Evolutionary conservation across 73 alveolate species (phyloP), one percentile per base, ranked within the genome.

Genomic region (Blepharisma japonicum): DNA sequence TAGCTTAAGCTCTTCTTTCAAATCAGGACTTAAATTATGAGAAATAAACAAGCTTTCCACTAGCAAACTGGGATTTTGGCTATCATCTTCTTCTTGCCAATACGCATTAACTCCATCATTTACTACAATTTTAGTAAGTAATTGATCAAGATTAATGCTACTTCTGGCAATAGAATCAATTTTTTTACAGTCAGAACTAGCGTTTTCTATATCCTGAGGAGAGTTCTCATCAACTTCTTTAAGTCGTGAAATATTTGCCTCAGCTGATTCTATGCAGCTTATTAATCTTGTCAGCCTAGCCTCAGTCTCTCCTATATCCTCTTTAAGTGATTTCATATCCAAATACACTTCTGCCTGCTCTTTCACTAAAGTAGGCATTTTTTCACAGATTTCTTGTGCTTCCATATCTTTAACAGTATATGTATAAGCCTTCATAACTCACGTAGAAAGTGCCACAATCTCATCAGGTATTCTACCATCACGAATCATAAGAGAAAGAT

Each of bases 11-110:
- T 32, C 42, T 32, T 32, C 42, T 32, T 32, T 32, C 3, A 32
- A 32, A 32, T 32, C 42, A 32, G 42, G 42, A 32, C 42, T 32
- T 3, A 32, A 32, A 32, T 32, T 32, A 32, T 32, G 42, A 32
- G 42, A 32, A 61, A 61, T 61, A 61, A 61, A 61, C 38, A 61
- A 25, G 46, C 74, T 61, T 61, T 61, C 74, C 14, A 61, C 74
- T 25, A 61, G 23, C 14, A 61, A 14, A 5, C 74, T 61, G 0
- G 74, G 50, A 5, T n/a, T 39, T 18, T 61, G 38, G 11, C 47
- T 14, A 18, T 61, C 74, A 32, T 32, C 42, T 32, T 32, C 42
- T 32, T 32, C 42, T 32, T 32, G 42, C 42, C 42, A 32, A 32
- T 32, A 32, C 0, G 47, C 74, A 14, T 8, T 20, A 18, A 61